Evolutionary conservation across 1,284 basidiomycete genomes (phyloP), one percentile per base, ranked within the genome.

Genomic region (Puccinia coronata): DNA sequence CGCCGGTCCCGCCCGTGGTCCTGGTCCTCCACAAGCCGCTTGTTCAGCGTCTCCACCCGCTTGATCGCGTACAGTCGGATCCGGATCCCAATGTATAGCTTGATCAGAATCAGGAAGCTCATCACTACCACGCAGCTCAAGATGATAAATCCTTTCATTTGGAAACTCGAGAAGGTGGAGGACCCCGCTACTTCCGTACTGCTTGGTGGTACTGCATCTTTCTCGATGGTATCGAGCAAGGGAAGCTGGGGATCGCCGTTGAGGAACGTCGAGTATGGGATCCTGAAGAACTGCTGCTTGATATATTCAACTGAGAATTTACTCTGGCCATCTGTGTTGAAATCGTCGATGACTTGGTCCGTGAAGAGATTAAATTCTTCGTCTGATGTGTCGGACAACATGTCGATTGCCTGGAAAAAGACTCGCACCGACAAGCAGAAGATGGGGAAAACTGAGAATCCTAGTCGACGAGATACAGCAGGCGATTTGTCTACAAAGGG

Each of bases 401-500:
- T 90, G 49, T 88, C 87, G 47, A 89, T 83, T 5, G 93, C 93
- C 85, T 98, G 96, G 8, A 91, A 90, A 47, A 92, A 91, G 47
- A 99, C 91, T 41, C 98, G 90, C 82, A 98, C 90, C n/a, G 92
- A 91, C 12, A 99, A 89, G 36, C 95, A 95, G 0, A 95, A 94
- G 0, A 99, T 89, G 0, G 97, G 97, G 25, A 99, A 88, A 0
- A 95, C 92, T 0, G 96, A 92, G 85, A 99, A 97, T 16, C 97
- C 97, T 1, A 99, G 89, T 12, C 97, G 91, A 1, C 96, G 92
- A 0, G 95, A 93, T 43, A 98, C 95, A 14, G 96, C 90, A 0
- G 96, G 96, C 2, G 95, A 95, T 86, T 98, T 95, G 86, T 99
- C 96, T 28, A 98, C 94, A 82, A 97, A 95, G 0, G 93, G 86